Percentiles rank a stretch among this genome's conserved stretches.
Evolutionary conservation across 768 basidiomycete species (phyloP).

Genomic region (Inosperma sp.): DNA sequence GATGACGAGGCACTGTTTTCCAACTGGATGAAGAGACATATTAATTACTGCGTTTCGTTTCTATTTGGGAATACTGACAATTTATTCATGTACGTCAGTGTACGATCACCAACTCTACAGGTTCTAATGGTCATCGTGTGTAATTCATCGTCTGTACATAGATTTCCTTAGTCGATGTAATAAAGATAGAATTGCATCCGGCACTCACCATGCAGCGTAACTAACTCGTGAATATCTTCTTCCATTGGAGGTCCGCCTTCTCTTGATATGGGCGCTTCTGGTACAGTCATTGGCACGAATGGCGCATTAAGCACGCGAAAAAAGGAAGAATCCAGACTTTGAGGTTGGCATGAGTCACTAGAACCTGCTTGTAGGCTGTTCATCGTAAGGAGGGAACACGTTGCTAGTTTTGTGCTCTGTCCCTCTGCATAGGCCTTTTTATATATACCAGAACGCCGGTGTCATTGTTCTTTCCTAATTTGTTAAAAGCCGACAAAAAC

Average conservation of each 20-base stretch:
- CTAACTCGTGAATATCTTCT: slow-evolving; percentile 5
- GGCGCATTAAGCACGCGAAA: slow-evolving; percentile 8
- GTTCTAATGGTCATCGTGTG: slow-evolving; percentile 12
- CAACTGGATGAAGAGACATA: neutral
- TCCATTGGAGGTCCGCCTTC: slow-evolving; percentile 5
- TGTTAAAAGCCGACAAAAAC: too few relatives aligned
- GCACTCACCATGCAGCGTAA: slow-evolving; percentile 2
- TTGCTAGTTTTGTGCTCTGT: neutral
- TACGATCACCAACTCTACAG: slow-evolving; percentile 11
- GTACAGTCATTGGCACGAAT: neutral
- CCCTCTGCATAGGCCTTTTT: too few relatives aligned
- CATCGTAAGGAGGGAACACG: neutral
- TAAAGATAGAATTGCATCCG: neutral
- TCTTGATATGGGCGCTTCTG: neutral
- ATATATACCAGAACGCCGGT: too few relatives aligned
- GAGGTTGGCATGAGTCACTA: neutral
- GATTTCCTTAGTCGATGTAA: neutral
- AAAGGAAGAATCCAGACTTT: neutral
- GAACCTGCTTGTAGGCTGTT: neutral
- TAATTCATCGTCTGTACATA: slow-evolving; percentile 3
- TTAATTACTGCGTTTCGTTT: neutral
- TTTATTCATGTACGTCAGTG: slow-evolving; percentile 15
- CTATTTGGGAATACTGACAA: slow-evolving; percentile 8
- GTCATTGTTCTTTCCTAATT: too few relatives aligned
- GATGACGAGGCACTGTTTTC: neutral